phyloP scores from a whole-genome alignment of 1,284 basidiomycete genomes.

The Grifola frondosa region DNA sequence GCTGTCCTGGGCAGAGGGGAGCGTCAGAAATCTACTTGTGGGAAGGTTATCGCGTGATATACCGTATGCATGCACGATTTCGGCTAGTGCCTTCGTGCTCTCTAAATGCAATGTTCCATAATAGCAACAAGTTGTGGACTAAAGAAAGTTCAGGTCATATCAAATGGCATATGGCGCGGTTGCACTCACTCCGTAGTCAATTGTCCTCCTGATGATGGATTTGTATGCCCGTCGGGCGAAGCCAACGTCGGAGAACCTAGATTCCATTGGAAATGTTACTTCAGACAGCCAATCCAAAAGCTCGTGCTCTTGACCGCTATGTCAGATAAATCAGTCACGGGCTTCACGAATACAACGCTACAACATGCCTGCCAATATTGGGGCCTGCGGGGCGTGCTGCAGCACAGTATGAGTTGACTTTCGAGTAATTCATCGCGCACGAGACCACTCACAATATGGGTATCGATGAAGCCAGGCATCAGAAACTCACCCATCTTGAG shows the following conservation, averaged over 20 bases:
- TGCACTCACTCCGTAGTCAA: slow-evolving; percentile 72
- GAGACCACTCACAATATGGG: slow-evolving; percentile 70
- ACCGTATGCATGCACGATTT: slow-evolving; percentile 71
- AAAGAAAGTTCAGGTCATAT: neutral
- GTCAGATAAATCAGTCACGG: slow-evolving; percentile 1
- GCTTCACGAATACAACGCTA: neutral
- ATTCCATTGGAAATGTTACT: slow-evolving; percentile 89
- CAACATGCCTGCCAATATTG: slow-evolving; percentile 70
- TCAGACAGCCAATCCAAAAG: slow-evolving; percentile 91
- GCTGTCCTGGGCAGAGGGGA: slow-evolving; percentile 58
- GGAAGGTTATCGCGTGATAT: slow-evolving; percentile 13
- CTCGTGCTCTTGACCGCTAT: slow-evolving; percentile 75
- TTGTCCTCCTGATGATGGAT: slow-evolving; percentile 71
- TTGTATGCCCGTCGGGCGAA: slow-evolving; percentile 77
- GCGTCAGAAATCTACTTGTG: neutral
- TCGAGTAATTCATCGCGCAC: neutral
- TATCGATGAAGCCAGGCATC: slow-evolving; percentile 88
- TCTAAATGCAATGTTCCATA: slow-evolving; percentile 85
- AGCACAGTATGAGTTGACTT: slow-evolving; percentile 1
- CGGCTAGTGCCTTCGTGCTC: slow-evolving; percentile 79
- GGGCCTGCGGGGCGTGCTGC: slow-evolving; percentile 89
- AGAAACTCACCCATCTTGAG: slow-evolving; percentile 76
- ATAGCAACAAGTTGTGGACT: slow-evolving; percentile 95
- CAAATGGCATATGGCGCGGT: neutral
- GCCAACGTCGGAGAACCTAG: slow-evolving; percentile 68